Evolutionary conservation across 1,139 yeast genomes (phyloP).

Genomic region (Yamadazyma blattariae): DNA sequence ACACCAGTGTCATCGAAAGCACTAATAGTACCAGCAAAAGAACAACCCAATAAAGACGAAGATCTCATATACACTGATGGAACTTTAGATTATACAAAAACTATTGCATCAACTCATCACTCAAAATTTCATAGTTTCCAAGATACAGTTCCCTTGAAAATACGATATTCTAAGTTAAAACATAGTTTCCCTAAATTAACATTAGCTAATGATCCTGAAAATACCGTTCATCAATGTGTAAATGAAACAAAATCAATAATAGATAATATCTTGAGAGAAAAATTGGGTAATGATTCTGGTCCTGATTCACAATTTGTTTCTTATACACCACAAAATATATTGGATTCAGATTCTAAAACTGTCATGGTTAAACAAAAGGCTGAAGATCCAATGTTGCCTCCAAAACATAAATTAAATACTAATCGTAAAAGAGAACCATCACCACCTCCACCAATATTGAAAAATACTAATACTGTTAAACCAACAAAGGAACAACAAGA

Average conservation of each 20-base stretch:
- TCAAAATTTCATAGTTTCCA: slow-evolving; percentile 27
- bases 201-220: slow-evolving; percentile 27
- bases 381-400: slow-evolving; percentile 86
- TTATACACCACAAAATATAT: slow-evolving; percentile 18
- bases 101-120: slow-evolving; percentile 21
- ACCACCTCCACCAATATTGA: slow-evolving; percentile 58
- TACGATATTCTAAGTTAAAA: slow-evolving; percentile 35
- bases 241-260: slow-evolving; percentile 29
- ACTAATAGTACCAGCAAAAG: slow-evolving; percentile 4
- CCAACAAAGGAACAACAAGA: slow-evolving; percentile 75
- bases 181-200: slow-evolving; percentile 39
- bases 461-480: slow-evolving; percentile 27
- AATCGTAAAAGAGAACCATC: slow-evolving; percentile 64
- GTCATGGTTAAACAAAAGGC: slow-evolving; percentile 37
- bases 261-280: slow-evolving; percentile 18
- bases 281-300: slow-evolving; percentile 16
- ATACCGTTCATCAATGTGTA: slow-evolving; percentile 22
- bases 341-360: slow-evolving; percentile 19
- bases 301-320: slow-evolving; percentile 18
- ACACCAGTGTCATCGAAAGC: neutral
- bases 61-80: slow-evolving; percentile 22
- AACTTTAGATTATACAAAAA: slow-evolving; percentile 24
- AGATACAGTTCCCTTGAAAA: slow-evolving; percentile 42
- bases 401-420: slow-evolving; percentile 71
- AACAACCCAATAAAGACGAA: neutral